Conservation (phyloP, 176 grass and related monocot genomes). For the Miscanthus lutarioriparius region DNA sequence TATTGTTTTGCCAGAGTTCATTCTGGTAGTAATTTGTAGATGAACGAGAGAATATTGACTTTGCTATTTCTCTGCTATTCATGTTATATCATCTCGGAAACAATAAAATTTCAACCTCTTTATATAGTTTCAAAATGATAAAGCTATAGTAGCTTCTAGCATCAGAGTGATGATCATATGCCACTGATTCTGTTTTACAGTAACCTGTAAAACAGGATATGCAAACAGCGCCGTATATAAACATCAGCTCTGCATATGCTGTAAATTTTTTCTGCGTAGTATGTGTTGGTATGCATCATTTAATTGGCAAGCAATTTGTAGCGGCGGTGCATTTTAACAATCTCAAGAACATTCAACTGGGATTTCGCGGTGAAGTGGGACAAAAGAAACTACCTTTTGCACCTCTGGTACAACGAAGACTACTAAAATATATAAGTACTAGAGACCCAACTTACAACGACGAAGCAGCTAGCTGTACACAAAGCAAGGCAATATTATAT, state of each 20-base stretch:
- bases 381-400: neutral
- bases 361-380: neutral
- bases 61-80: slow-evolving; percentile 20
- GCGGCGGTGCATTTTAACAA: neutral
- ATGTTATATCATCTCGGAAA: neutral
- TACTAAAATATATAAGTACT: neutral
- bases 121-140: neutral
- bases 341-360: neutral
- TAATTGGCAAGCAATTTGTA: neutral
- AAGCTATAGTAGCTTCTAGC: neutral
- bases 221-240: neutral
- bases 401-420: slow-evolving; percentile 2
- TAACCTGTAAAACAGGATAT: neutral
- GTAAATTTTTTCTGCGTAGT: neutral
- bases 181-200: neutral
- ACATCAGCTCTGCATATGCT: neutral
- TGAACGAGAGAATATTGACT: neutral
- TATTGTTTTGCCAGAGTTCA: neutral
- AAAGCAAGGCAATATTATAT: slow-evolving; percentile 29
- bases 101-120: neutral
- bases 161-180: neutral
- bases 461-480: slow-evolving; percentile 42
- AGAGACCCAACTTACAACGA: slow-evolving; percentile 27
- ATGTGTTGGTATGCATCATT: neutral
- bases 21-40: slow-evolving; percentile 20